Evolutionary conservation across 1,284 basidiomycete genomes (phyloP).

Genomic region (Ustilago curta): DNA sequence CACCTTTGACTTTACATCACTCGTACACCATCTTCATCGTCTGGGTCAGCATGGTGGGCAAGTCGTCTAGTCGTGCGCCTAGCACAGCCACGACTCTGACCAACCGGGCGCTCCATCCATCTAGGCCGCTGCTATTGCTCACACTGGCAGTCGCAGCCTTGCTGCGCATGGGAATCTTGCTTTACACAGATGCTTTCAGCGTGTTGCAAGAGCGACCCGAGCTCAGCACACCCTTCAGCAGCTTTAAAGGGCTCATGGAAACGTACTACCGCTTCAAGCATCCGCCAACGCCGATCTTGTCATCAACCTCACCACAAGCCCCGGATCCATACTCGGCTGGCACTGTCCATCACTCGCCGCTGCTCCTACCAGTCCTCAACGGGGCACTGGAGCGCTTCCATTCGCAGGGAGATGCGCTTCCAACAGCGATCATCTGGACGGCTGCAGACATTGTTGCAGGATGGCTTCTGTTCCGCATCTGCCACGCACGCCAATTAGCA

Average conservation of each 20-base stretch:
- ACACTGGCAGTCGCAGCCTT: constrained; percentile 22
- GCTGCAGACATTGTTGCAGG: constrained; percentile 75
- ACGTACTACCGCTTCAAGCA: constrained; percentile 41
- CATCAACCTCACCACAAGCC: constrained; percentile 3
- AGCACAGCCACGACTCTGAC: constrained; percentile 34
- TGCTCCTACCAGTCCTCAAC: constrained; percentile 76
- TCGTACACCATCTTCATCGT: constrained; percentile 4
- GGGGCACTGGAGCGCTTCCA: constrained; percentile 13
- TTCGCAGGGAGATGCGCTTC: constrained; percentile 67
- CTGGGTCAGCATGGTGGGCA: constrained; percentile 3
- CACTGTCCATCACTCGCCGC: constrained; percentile 77
- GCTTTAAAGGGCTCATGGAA: constrained; percentile 75
- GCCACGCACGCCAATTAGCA: constrained; percentile 25
- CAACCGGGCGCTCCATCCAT: constrained; percentile 16
- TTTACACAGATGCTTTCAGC: constrained; percentile 61
- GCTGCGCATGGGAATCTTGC: constrained; percentile 68
- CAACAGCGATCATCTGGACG: constrained; percentile 78
- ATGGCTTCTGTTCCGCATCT: constrained; percentile 47
- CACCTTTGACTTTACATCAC: constrained; percentile 2
- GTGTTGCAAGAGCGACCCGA: constrained; percentile 74
- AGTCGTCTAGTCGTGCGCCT: constrained; percentile 8
- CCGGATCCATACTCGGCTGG: constrained; percentile 30
- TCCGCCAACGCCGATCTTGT: constrained; percentile 23
- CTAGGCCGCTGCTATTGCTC: constrained; percentile 20
- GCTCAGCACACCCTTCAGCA: constrained; percentile 83